Percentiles rank a stretch among this genome's conserved stretches.
Evolutionary conservation across 805 yeast genomes (phyloP).

Genomic region (Metschnikowia kunwiensis): DNA sequence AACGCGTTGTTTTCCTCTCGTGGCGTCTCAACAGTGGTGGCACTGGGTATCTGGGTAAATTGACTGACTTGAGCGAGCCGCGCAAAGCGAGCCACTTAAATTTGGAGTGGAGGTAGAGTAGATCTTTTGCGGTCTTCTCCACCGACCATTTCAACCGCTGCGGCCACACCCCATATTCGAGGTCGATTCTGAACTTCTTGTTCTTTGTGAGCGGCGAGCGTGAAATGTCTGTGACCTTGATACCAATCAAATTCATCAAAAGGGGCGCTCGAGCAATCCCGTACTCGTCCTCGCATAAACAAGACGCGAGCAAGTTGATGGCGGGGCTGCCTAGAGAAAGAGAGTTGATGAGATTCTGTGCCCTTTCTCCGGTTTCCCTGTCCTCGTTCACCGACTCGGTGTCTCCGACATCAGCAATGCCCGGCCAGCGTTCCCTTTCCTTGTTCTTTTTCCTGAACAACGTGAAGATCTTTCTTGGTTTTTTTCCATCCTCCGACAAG

Average conservation of each 20-base stretch:
- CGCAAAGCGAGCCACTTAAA: slow-evolving; percentile 44
- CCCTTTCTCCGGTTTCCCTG: slow-evolving; percentile 35
- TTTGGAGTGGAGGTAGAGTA: slow-evolving; percentile 66
- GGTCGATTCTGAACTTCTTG: slow-evolving; percentile 57
- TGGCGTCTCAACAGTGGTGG: slow-evolving; percentile 31
- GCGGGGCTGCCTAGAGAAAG: slow-evolving; percentile 70
- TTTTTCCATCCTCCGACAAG: slow-evolving; percentile 19
- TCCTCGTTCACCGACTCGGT: slow-evolving; percentile 23
- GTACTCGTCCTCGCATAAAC: slow-evolving; percentile 71
- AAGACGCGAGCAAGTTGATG: slow-evolving; percentile 69
- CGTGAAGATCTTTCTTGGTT: slow-evolving; percentile 20
- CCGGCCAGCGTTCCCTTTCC: slow-evolving; percentile 23
- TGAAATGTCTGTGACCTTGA: slow-evolving; percentile 55
- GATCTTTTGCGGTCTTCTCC: slow-evolving; percentile 66
- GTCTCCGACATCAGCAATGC: slow-evolving; percentile 11
- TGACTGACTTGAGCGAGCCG: slow-evolving; percentile 28
- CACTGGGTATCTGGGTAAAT: slow-evolving; percentile 46
- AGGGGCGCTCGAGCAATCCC: slow-evolving; percentile 81
- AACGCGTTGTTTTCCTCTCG: slow-evolving; percentile 4
- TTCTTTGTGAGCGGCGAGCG: slow-evolving; percentile 38
- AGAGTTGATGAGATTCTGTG: slow-evolving; percentile 35
- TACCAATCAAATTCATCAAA: slow-evolving; percentile 66
- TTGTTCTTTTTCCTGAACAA: slow-evolving; percentile 26
- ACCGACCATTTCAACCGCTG: slow-evolving; percentile 78
- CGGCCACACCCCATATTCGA: slow-evolving; percentile 88